Evolutionary conservation across 2,329 filamentous ascomycete genomes (phyloP), one percentile per base, ranked within the genome.

Genomic region (Phialemoniopsis sp.): DNA sequence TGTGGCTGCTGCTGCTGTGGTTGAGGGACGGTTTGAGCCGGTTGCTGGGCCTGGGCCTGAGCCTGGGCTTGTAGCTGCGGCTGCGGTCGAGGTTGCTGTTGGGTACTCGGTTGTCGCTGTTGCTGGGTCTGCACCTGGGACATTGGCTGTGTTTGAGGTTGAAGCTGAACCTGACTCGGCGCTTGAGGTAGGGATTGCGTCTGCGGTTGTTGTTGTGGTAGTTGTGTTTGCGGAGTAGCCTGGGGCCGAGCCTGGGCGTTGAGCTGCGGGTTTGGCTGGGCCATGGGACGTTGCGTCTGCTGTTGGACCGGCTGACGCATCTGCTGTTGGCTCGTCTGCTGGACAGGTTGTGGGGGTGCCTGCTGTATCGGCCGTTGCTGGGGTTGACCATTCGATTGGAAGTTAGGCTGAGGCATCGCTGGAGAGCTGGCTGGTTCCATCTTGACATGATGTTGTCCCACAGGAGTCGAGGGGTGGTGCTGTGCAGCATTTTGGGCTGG

Each of bases 111-210:
- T n/a, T 33, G 34, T 26, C 18, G 32, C 13, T 45, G 33, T 21
- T 32, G 39, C 30, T 48, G 43, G 34, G 34, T 39, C 31, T 35
- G 46, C 13, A 29, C 17, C 29, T 33, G 39, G 31, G 41, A 5
- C 21, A 6, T 6, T 26, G 21, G 21, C 21, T 26, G 21, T 6
- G 10, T 26, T 10, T 26, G n/a, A n/a, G n/a, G n/a, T n/a, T n/a
- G n/a, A n/a, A n/a, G n/a, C n/a, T n/a, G n/a, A n/a, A n/a, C n/a
- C n/a, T n/a, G n/a, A n/a, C n/a, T 32, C 33, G 44, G 31, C 33
- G 42, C 29, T 39, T 45, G 17, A 40, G 46, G 12, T 14, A 36
- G 39, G 7, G 32, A 18, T 41, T 47, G 47, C 28, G 26, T 29
- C 33, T 39, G 46, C 15, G 39, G 41, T 32, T 30, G 46, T 26